Evolutionary conservation across 768 basidiomycete genomes (phyloP).

Genomic region (Mycena galericulata): DNA sequence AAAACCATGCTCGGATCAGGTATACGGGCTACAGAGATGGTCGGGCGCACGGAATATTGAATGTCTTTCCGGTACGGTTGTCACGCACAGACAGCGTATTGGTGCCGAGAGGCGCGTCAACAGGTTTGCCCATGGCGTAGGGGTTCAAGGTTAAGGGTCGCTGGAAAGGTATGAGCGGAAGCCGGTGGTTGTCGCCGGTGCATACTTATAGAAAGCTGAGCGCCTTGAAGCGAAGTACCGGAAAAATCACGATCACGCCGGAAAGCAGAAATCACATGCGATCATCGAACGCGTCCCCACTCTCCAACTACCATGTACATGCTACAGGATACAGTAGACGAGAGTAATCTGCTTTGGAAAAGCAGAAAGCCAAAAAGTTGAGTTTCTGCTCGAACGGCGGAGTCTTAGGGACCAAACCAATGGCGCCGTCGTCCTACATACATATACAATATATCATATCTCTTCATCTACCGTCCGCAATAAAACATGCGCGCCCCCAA

Average conservation of each 20-base stretch:
- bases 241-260: slow-evolving; percentile 11
- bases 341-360: no score
- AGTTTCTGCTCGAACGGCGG: no score
- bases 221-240: background rate
- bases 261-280: slow-evolving; percentile 19
- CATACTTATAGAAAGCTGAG: slow-evolving; percentile 4
- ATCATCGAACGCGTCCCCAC: background rate
- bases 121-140: slow-evolving; percentile 31
- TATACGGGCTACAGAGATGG: slow-evolving; percentile 26
- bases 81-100: slow-evolving; percentile 76
- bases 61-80: slow-evolving; percentile 87
- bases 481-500: slow-evolving; percentile 21
- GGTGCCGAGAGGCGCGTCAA: slow-evolving; percentile 23
- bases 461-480: no score
- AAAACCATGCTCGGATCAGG: slow-evolving; percentile 7
- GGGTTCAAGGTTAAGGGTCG: background rate
- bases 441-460: no score
- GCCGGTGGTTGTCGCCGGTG: slow-evolving; percentile 6
- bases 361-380: no score
- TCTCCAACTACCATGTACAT: no score
- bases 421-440: no score
- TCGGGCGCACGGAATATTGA: slow-evolving; percentile 73
- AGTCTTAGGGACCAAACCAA: no score
- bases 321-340: no score
- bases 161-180: slow-evolving; percentile 14